Conservation (phyloP, 768 basidiomycete genomes). For the Suillus clintonianus region DNA sequence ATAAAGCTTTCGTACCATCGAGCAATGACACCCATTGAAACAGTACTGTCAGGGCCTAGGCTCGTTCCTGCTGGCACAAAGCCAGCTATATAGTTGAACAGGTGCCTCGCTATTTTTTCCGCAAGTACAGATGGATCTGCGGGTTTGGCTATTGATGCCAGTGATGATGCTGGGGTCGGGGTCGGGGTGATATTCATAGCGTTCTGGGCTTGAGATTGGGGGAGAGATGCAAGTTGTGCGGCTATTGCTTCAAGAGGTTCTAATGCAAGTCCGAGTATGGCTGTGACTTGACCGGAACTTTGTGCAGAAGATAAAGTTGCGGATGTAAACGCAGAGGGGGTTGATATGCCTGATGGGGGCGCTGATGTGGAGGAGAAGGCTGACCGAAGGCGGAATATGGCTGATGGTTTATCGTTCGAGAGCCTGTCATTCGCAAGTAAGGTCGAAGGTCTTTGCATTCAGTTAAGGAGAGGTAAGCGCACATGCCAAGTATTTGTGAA, state of each 20-base stretch:
- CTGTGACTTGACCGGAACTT: slow-evolving; percentile 61
- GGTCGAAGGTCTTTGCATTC: background rate
- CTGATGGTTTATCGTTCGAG: slow-evolving; percentile 87
- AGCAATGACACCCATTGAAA: slow-evolving; percentile 64
- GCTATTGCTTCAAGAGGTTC: slow-evolving; percentile 71
- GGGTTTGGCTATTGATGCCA: slow-evolving; percentile 24
- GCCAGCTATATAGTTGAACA: slow-evolving; percentile 74
- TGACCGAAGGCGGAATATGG: slow-evolving; percentile 81
- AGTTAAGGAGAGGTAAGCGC: slow-evolving; percentile 29
- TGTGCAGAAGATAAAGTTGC: slow-evolving; percentile 32
- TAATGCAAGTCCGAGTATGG: slow-evolving; percentile 77
- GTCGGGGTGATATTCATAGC: slow-evolving; percentile 28
- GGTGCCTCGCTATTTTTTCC: slow-evolving; percentile 69
- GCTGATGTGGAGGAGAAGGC: slow-evolving; percentile 46
- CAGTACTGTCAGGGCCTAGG: slow-evolving; percentile 49
- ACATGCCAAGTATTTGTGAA: slow-evolving; percentile 86
- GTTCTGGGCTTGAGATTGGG: slow-evolving; percentile 25
- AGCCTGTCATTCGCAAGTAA: slow-evolving; percentile 49
- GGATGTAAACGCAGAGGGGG: slow-evolving; percentile 33
- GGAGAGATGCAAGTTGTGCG: slow-evolving; percentile 53
- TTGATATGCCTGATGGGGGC: slow-evolving; percentile 31
- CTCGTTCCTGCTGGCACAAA: slow-evolving; percentile 47
- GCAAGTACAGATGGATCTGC: slow-evolving; percentile 58
- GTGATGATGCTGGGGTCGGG: slow-evolving; percentile 12
- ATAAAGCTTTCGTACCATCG: slow-evolving; percentile 75